Evolutionary conservation across 148 eudicot species (phyloP).

Genomic region (Vaccinium vitisidaea): DNA sequence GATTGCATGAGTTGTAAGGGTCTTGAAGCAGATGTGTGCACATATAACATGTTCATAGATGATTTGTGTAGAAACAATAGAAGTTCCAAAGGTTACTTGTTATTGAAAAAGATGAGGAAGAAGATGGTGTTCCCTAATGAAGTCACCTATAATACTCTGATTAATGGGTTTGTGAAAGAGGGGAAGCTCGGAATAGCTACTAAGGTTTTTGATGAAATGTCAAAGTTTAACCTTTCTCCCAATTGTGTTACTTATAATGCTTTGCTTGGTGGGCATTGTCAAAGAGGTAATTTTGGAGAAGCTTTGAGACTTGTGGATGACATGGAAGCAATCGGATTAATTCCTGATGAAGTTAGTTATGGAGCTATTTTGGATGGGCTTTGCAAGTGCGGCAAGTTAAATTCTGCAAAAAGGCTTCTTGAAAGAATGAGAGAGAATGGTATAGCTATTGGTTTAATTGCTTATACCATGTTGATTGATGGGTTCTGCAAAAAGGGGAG

Average conservation of each 20-base stretch:
- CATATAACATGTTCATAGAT: conserved; percentile 67
- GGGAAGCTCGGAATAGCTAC: conserved; percentile 65
- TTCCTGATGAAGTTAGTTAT: conserved; percentile 66
- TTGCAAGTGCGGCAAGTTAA: conserved; percentile 58
- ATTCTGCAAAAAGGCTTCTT: conserved; percentile 53
- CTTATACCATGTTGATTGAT: conserved; percentile 70
- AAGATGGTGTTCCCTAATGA: conserved; percentile 52
- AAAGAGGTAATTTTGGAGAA: conserved; percentile 52
- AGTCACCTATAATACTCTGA: conserved; percentile 77
- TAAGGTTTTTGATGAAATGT: conserved; percentile 69
- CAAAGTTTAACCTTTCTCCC: conserved; percentile 42
- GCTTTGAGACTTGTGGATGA: conserved; percentile 48
- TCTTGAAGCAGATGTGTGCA: conserved; percentile 55
- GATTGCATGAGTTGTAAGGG: conserved; percentile 69
- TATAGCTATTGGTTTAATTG: conserved; percentile 26
- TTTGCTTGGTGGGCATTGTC: conserved; percentile 71
- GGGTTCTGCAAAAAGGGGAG: conserved; percentile 59
- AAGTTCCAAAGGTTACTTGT: conserved; percentile 65
- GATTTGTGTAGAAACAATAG: conserved; percentile 53
- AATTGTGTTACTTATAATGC: conserved; percentile 63
- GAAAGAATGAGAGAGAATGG: conserved; percentile 53
- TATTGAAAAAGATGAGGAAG: conserved; percentile 70
- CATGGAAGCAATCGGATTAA: conserved; percentile 59
- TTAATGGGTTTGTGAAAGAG: conserved; percentile 73
- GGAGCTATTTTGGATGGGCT: conserved; percentile 72